phyloP scores from a whole-genome alignment of 495 filamentous ascomycete genomes.

The Rhizodiscina lignyota region DNA sequence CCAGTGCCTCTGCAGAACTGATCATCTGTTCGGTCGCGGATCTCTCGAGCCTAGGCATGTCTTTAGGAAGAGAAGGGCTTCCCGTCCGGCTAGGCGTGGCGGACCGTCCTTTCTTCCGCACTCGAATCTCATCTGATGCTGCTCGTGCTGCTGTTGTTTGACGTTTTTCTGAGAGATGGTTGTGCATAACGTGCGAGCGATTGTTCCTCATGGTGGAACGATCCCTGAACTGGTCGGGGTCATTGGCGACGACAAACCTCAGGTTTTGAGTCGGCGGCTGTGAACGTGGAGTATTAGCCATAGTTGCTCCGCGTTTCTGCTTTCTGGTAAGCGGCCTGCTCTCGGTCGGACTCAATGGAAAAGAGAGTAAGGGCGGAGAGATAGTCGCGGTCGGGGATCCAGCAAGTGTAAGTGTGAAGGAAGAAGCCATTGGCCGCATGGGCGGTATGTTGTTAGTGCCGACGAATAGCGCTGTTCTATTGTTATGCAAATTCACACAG shows the following conservation, averaged over 20 bases:
- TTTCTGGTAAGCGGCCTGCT: slow-evolving; percentile 3
- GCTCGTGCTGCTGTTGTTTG: background rate
- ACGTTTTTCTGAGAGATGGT: slow-evolving; percentile 1
- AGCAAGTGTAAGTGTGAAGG: background rate
- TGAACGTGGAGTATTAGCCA: background rate
- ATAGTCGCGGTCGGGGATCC: background rate
- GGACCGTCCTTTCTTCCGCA: background rate
- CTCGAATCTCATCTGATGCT: background rate
- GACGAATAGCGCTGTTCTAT: too few species aligned
- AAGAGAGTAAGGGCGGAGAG: background rate
- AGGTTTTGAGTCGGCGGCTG: slow-evolving; percentile 4
- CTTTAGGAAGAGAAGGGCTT: background rate
- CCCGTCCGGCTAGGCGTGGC: background rate
- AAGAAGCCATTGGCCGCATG: background rate
- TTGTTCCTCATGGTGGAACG: slow-evolving; percentile 9
- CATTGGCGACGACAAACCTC: slow-evolving; percentile 10
- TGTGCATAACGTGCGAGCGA: slow-evolving; percentile 12
- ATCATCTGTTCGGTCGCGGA: background rate
- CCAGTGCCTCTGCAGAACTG: background rate
- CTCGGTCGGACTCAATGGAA: background rate
- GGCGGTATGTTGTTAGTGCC: background rate
- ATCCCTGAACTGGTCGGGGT: slow-evolving; percentile 9
- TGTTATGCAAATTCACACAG: too few species aligned
- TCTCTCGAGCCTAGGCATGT: background rate
- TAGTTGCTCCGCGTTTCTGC: background rate